These are phyloP conservation scores for Neospora caninum DNA, from an alignment of 169 alveolate species.

Conservation along the genomic window DNA sequence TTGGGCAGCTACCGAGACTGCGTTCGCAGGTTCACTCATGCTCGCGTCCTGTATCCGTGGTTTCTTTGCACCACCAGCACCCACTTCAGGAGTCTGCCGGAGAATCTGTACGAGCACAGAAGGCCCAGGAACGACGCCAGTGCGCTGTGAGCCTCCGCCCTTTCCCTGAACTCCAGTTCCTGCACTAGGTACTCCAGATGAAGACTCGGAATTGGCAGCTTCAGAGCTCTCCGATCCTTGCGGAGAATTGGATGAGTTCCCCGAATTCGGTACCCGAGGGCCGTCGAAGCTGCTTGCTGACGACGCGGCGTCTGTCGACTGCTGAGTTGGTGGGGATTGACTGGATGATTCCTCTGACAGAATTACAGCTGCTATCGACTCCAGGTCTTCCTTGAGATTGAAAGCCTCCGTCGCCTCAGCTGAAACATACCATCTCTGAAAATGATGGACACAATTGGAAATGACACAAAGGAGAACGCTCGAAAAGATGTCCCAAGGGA, in stretches of 20 bases:
- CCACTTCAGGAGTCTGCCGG: neutral
- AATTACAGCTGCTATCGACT: neutral
- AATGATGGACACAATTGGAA: neutral
- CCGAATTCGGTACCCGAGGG: neutral
- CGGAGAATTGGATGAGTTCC: neutral
- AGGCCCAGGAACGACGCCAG: neutral
- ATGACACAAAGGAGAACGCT: neutral
- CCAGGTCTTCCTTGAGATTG: conserved; percentile 45
- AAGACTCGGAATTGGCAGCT: neutral
- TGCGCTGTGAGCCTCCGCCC: neutral
- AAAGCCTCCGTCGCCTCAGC: conserved; percentile 52
- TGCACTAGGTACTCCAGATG: neutral
- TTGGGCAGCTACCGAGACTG: neutral
- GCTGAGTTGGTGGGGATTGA: neutral
- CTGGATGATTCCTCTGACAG: conserved; percentile 31
- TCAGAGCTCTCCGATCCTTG: neutral
- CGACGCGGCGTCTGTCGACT: neutral
- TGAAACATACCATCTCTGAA: conserved; percentile 64
- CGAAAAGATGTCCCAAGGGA: neutral
- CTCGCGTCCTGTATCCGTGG: neutral
- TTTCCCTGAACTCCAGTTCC: neutral
- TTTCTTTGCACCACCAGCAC: neutral
- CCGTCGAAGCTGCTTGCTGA: neutral
- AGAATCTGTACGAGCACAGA: neutral
- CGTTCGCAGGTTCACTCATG: neutral